A percentile compares a stretch with the other conserved stretches of the same genome.
Conservation (phyloP, 495 filamentous ascomycete genomes). For the Penicillium nucicola region DNA sequence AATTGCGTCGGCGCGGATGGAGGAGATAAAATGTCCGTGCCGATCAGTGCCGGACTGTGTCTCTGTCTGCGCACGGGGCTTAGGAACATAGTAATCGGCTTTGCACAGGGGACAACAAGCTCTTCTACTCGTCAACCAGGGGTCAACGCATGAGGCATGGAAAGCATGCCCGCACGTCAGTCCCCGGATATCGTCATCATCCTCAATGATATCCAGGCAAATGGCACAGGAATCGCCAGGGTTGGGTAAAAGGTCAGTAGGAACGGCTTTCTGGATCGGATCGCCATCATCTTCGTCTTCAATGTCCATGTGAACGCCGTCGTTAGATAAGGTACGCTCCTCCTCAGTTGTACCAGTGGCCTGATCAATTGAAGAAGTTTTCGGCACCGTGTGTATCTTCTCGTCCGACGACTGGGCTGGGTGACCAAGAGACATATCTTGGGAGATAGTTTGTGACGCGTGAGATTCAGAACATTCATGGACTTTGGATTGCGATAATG, state of each 20-base stretch:
- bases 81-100: slow-evolving; percentile 90
- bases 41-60: slow-evolving; percentile 11
- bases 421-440: slow-evolving; percentile 7
- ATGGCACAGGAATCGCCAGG: slow-evolving; percentile 97
- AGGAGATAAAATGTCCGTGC: slow-evolving; percentile 9
- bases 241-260: slow-evolving; percentile 75
- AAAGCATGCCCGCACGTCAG: slow-evolving; percentile 95
- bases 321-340: slow-evolving; percentile 13
- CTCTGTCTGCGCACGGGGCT: slow-evolving; percentile 55
- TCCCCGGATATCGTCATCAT: slow-evolving; percentile 92
- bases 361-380: neutral
- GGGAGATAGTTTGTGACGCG: slow-evolving; percentile 10
- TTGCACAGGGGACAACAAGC: slow-evolving; percentile 98
- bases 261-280: slow-evolving; percentile 76
- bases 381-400: slow-evolving; percentile 8
- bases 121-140: slow-evolving; percentile 88
- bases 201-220: slow-evolving; percentile 89
- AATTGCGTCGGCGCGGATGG: slow-evolving; percentile 12
- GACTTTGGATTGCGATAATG: slow-evolving; percentile 6
- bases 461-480: slow-evolving; percentile 15
- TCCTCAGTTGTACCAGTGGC: slow-evolving; percentile 8
- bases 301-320: slow-evolving; percentile 1
- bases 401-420: slow-evolving; percentile 14
- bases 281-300: slow-evolving; percentile 80
- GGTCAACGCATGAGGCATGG: slow-evolving; percentile 90